Evolutionary conservation across 192 early-diverging fungal genomes (phyloP).

Genomic region (Coemansia sp.): DNA sequence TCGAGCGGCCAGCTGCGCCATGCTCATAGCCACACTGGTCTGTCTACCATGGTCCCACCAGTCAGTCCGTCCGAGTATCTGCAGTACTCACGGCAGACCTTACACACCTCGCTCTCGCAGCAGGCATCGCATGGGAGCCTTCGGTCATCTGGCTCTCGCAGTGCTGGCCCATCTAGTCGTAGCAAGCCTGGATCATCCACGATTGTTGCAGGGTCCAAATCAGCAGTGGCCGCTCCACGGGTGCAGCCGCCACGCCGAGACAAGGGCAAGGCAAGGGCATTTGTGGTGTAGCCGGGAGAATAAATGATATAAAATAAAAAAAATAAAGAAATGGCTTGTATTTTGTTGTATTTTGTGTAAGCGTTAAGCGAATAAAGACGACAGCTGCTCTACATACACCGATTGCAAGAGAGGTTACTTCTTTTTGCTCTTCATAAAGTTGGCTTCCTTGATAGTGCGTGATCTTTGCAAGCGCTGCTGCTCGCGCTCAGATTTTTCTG

Average conservation of each 20-base stretch:
- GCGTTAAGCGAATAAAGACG: constrained; percentile 2
- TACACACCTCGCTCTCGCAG: constrained; percentile 41
- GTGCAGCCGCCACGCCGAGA: constrained; percentile 18
- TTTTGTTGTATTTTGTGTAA: neutral
- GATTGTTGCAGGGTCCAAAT: constrained; percentile 1
- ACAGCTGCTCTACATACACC: neutral
- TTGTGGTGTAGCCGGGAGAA: constrained; percentile 19
- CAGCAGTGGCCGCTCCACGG: neutral
- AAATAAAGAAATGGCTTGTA: neutral
- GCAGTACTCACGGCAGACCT: constrained; percentile 48
- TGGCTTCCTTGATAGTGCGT: constrained; percentile 66
- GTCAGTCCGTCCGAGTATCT: constrained; percentile 53
- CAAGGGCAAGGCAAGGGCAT: constrained; percentile 49
- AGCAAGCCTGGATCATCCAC: neutral
- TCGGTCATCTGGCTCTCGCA: constrained; percentile 11
- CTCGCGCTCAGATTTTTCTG: constrained; percentile 51
- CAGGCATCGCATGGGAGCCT: constrained; percentile 15
- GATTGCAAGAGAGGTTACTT: constrained; percentile 41
- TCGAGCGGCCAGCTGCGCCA: constrained; percentile 27
- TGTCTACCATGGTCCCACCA: constrained; percentile 39
- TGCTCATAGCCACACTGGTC: constrained; percentile 33
- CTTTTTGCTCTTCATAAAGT: constrained; percentile 80
- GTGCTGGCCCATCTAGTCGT: constrained; percentile 5
- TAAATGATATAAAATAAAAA: neutral
- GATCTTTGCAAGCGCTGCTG: constrained; percentile 64